Conservation (phyloP, 257 asterid species). For the Ophiorrhiza pumila region DNA sequence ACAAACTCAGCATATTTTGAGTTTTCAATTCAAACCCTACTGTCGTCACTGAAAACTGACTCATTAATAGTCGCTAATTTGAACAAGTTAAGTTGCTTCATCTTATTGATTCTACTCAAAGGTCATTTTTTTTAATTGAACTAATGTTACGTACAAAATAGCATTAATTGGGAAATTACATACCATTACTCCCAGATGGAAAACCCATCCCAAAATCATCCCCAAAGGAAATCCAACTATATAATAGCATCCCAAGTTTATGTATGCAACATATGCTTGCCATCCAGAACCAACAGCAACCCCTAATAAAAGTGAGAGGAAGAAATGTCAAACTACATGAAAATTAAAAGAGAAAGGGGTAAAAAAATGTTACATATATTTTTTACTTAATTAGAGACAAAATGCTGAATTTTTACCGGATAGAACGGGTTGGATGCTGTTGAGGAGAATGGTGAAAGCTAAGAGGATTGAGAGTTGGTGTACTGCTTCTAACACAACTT, state of each 20-base stretch:
- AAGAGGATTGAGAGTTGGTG: slow-evolving; percentile 40
- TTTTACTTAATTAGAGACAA: slow-evolving; percentile 41
- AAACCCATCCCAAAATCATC: slow-evolving; percentile 32
- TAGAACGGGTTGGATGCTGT: slow-evolving; percentile 57
- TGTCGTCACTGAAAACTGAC: too few relatives aligned
- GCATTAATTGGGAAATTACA: neutral
- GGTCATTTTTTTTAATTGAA: too few relatives aligned
- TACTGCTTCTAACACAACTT: slow-evolving; percentile 44
- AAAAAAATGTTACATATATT: slow-evolving; percentile 1
- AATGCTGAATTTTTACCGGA: slow-evolving; percentile 55
- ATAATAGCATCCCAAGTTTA: slow-evolving; percentile 47
- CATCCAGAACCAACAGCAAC: slow-evolving; percentile 68
- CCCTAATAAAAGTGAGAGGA: slow-evolving; percentile 40
- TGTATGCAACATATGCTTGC: slow-evolving; percentile 53
- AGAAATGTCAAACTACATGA: slow-evolving; percentile 28
- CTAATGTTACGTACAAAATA: too few relatives aligned
- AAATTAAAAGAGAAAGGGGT: neutral
- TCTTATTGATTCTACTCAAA: too few relatives aligned
- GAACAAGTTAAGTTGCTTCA: too few relatives aligned
- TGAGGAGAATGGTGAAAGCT: slow-evolving; percentile 52
- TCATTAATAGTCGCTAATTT: too few relatives aligned
- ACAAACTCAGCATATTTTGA: too few relatives aligned
- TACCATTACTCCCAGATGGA: slow-evolving; percentile 54
- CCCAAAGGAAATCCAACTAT: slow-evolving; percentile 49
- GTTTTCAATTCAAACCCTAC: too few relatives aligned